Base-by-base conservation (phyloP, 345 rosid genomes). In the Combretum micranthum region DNA sequence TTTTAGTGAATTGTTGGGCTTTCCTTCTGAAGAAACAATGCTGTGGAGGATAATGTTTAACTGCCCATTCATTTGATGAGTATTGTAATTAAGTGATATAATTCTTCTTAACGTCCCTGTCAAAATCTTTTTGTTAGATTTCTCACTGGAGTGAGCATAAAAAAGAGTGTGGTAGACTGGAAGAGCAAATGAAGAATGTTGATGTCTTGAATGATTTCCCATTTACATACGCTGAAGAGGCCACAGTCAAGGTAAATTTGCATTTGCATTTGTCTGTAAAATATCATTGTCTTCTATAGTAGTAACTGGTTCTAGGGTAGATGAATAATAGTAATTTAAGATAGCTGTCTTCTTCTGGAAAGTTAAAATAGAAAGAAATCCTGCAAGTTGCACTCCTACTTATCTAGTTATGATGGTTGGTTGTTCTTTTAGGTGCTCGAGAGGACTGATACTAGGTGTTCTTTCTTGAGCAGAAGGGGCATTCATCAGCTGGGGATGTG, bases 91-190 rank as follows among this genome's bases (percentile, higher is more conserved):
- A 32, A 7, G n/a, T 25, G 2, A 1, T 14, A 11, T 25, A 25
- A 3, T 32, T 47, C 2, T 23, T 13, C 51, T 51, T 7, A 32
- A 1, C 9, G 39, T 32, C 2, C 39, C 39, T 32, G 39, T 7
- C 0, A 7, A 32, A 11, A 8, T 18, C 45, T 26, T 53, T n/a
- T 43, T 21, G 10, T 22, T 63, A 87, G 96, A 57, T 64, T 65
- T 81, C 57, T 20, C 95, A 88, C 64, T 73, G 98, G 96, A 84
- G 66, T 60, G 80, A 72, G 59, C 96, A 92, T 48, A 86, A 82
- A 66, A 80, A 75, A 65, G 97, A 88, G 72, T 92, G 98, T 67
- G 80, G 72, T 52, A 86, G 97, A 69, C 58, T 92, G 32, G 87
- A 79, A 73, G 76, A 80, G 58, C 95, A 92, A 65, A 92, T 92